phyloP scores from a whole-genome alignment of 495 filamentous ascomycete genomes.

The Evansstolkia leycettana region DNA sequence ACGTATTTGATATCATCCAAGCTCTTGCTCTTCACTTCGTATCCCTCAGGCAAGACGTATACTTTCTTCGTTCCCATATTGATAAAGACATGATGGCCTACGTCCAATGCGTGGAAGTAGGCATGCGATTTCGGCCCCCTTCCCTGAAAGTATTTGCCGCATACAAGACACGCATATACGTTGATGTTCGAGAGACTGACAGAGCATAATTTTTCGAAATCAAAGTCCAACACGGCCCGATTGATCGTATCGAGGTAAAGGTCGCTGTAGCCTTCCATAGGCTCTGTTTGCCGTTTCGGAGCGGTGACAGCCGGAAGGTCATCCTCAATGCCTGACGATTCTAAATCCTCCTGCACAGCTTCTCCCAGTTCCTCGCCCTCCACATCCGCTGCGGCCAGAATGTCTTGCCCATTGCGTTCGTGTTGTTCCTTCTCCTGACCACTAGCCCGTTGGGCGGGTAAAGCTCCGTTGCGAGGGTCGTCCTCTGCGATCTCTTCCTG shows the following conservation, averaged over 20 bases:
- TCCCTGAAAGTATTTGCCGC: slow-evolving; percentile 95
- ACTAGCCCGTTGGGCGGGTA: slow-evolving; percentile 23
- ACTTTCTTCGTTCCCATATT: slow-evolving; percentile 94
- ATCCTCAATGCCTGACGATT: slow-evolving; percentile 24
- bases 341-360: slow-evolving; percentile 17
- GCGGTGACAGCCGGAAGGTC: slow-evolving; percentile 28
- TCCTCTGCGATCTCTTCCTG: slow-evolving; percentile 43
- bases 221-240: slow-evolving; percentile 76
- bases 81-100: slow-evolving; percentile 92
- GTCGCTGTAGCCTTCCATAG: slow-evolving; percentile 82
- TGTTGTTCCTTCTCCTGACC: slow-evolving; percentile 20
- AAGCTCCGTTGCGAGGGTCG: slow-evolving; percentile 26
- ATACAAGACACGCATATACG: slow-evolving; percentile 95
- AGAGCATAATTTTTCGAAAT: slow-evolving; percentile 97
- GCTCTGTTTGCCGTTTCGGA: slow-evolving; percentile 55
- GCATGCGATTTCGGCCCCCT: slow-evolving; percentile 88
- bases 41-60: slow-evolving; percentile 92
- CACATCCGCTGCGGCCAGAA: slow-evolving; percentile 24
- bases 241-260: slow-evolving; percentile 97
- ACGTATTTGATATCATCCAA: slow-evolving; percentile 98
- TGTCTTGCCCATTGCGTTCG: slow-evolving; percentile 24
- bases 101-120: slow-evolving; percentile 94
- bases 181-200: slow-evolving; percentile 95
- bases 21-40: slow-evolving; percentile 90
- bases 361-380: slow-evolving; percentile 32